Base-by-base conservation (phyloP, 2,329 filamentous ascomycete species). In the Claviceps citrina region DNA sequence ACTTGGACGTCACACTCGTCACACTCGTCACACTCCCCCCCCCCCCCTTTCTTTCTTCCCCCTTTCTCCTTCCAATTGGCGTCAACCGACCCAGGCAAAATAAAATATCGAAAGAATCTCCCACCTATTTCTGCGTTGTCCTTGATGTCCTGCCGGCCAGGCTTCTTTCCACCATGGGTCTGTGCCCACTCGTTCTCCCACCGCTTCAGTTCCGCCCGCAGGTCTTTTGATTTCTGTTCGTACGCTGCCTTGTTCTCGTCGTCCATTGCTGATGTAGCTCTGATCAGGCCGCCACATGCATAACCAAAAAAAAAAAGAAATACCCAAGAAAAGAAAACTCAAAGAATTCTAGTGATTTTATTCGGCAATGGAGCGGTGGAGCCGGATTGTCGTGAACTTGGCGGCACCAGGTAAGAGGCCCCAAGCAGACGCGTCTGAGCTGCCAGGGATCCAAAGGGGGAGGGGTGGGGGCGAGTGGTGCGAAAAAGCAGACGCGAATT, bases 101-200 rank as follows among this genome's bases (percentile, higher is more conserved):
- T 5, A 24, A 24, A 24, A 24, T 5, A 24, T 5, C 5, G 8
- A 24, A 24, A 24, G 8, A 24, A 24, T 5, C 2, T 36, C 64
- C 26, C 70, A 84, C 81, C 78, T 51, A 87, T 85, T 0, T 71
- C 69, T 6, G 72, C 68, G 50, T 84, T 76, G 39, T 70, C 67
- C 60, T 84, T 86, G 64, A 89, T 86, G 51, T 85, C 81, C n/a
- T 76, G 71, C 42, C 81, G 71, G 37, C 69, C 65, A 4, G 83
- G 78, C 62, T 85, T 87, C 46, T 67, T 70, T 38, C 82, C 81
- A 25, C 62, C 64, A 52, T 87, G 70, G 13, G 64, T 56, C 19
- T 63, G 62, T 5, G 73, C 70, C 65, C 83, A 89, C 6, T 71
- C 63, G 46, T 66, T 74, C 55, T 91, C 84, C 77, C 82, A 91